These are phyloP conservation scores for Rhodotorula sp. DNA, from an alignment of 1,284 basidiomycete species.

Conservation along the genomic window DNA sequence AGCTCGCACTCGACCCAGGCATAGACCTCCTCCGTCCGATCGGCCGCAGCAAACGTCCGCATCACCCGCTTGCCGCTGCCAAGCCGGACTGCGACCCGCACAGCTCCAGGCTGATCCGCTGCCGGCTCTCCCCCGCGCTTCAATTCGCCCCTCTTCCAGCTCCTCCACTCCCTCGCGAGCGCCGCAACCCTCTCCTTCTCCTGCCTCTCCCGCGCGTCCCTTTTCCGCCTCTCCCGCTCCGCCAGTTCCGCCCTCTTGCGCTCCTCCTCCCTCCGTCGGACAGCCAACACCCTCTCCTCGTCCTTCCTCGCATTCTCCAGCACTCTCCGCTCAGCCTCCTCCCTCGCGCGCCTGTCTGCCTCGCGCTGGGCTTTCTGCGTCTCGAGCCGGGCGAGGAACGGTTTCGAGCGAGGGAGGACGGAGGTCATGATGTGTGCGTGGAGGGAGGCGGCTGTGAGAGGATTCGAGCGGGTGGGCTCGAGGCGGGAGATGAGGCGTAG, in stretches of 20 bases:
- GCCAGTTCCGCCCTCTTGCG: conserved; percentile 45
- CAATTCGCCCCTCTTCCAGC: conserved; percentile 52
- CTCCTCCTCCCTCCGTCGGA: conserved; percentile 36
- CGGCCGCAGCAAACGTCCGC: conserved; percentile 57
- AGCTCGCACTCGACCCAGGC: conserved; percentile 60
- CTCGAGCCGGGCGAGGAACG: conserved; percentile 66
- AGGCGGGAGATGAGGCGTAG: conserved; percentile 79
- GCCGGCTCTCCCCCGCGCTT: conserved; percentile 51
- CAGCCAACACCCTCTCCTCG: conserved; percentile 59
- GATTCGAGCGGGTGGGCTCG: conserved; percentile 62
- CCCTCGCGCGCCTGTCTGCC: conserved; percentile 66
- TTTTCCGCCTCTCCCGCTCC: conserved; percentile 42
- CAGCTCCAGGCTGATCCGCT: conserved; percentile 48
- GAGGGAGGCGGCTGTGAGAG: conserved; percentile 59
- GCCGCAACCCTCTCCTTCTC: conserved; percentile 51
- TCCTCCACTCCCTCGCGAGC: conserved; percentile 46
- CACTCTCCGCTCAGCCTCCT: conserved; percentile 80
- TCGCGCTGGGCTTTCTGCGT: conserved; percentile 56
- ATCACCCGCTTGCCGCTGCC: conserved; percentile 64
- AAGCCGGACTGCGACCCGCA: conserved; percentile 66
- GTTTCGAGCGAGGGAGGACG: conserved; percentile 71
- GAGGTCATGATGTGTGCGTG: conserved; percentile 63
- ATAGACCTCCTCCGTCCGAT: conserved; percentile 64
- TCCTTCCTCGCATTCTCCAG: conserved; percentile 62
- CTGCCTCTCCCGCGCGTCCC: conserved; percentile 44